A percentile compares a stretch with the other conserved stretches of the same genome.
phyloP scores from a whole-genome alignment of 2,329 filamentous ascomycete species.

The Cytospora paraplurivora region DNA sequence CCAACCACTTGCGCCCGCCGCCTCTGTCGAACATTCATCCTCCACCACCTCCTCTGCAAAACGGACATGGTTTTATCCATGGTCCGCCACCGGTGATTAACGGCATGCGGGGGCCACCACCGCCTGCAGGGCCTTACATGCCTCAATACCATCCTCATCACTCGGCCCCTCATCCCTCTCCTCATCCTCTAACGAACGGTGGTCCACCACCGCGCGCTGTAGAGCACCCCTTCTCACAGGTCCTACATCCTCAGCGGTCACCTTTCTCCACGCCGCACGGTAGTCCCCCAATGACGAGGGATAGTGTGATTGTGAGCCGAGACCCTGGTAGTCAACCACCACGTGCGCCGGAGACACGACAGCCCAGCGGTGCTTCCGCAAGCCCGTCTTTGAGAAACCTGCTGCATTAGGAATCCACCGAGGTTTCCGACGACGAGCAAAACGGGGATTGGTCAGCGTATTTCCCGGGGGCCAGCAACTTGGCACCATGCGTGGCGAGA shows the following conservation, averaged over 20 bases:
- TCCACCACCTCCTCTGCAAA: conserved; percentile 48
- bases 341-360: conserved; percentile 44
- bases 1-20: conserved; percentile 51
- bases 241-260: conserved; percentile 38
- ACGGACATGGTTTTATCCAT: conserved; percentile 36
- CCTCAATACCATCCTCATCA: conserved; percentile 38
- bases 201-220: conserved; percentile 44
- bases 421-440: neutral
- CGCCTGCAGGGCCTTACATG: conserved; percentile 46
- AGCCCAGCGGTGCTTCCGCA: conserved; percentile 70
- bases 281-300: conserved; percentile 50
- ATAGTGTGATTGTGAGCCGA: conserved; percentile 39
- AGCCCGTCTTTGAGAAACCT: conserved; percentile 76
- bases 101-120: conserved; percentile 47
- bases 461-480: neutral
- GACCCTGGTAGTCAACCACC: conserved; percentile 37
- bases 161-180: conserved; percentile 31
- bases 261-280: conserved; percentile 47
- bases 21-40: conserved; percentile 46
- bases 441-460: neutral
- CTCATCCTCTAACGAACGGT: conserved; percentile 42
- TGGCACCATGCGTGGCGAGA: too few relatives aligned
- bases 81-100: conserved; percentile 41
- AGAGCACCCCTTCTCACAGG: conserved; percentile 47
- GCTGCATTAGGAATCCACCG: conserved; percentile 53